Percentiles rank a stretch among this genome's conserved stretches.
Evolutionary conservation across 2,329 filamentous ascomycete species (phyloP).

Genomic region (Fusarium mundagurra): DNA sequence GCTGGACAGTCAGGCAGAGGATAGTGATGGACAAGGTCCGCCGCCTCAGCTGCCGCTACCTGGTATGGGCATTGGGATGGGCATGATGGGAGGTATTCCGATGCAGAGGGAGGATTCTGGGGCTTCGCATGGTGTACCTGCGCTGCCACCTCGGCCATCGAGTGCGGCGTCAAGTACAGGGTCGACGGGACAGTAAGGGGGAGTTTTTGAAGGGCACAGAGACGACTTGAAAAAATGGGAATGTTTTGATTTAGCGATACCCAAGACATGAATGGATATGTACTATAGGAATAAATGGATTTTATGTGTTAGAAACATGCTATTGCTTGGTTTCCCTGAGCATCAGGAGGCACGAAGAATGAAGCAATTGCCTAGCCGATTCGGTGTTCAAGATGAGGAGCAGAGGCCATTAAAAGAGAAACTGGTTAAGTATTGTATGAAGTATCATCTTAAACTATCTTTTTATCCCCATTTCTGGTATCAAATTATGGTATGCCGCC

Average conservation of each 20-base stretch:
- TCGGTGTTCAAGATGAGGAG: neutral
- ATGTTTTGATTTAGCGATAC: conserved; percentile 45
- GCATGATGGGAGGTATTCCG: conserved; percentile 50
- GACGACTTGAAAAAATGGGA: conserved; percentile 1
- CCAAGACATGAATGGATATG: conserved; percentile 42
- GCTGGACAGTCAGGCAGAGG: conserved; percentile 47
- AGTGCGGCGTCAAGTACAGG: conserved; percentile 56
- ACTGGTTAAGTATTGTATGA: neutral
- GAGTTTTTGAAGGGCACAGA: neutral
- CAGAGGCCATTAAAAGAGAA: too few species aligned
- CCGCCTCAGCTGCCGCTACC: conserved; percentile 34
- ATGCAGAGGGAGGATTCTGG: conserved; percentile 52
- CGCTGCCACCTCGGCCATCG: conserved; percentile 48
- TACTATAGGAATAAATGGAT: conserved; percentile 31
- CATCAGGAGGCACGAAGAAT: neutral
- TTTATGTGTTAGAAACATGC: neutral
- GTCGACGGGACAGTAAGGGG: conserved; percentile 51
- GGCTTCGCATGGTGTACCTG: conserved; percentile 39
- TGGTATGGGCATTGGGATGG: conserved; percentile 37
- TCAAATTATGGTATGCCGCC: neutral
- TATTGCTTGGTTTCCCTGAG: neutral
- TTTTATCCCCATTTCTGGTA: neutral
- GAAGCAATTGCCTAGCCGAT: neutral
- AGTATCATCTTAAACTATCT: neutral
- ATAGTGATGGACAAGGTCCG: conserved; percentile 47